Evolutionary conservation across 495 filamentous ascomycete species (phyloP).

Genomic region (Pseudevernia furfuracea): DNA sequence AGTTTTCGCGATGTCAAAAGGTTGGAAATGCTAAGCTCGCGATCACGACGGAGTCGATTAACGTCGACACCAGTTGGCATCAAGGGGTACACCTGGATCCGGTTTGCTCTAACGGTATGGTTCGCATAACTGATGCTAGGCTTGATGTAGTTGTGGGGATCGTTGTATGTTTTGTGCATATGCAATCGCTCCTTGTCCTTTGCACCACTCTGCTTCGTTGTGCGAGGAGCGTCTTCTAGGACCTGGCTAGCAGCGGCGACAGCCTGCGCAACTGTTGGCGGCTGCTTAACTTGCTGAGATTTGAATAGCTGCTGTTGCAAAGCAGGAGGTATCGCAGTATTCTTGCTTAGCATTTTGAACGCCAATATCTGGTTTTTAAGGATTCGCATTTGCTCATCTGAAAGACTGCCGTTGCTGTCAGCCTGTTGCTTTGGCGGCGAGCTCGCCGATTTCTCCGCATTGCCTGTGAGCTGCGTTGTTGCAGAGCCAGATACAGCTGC

Average conservation of each 20-base stretch:
- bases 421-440: slow-evolving; percentile 27
- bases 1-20: slow-evolving; percentile 72
- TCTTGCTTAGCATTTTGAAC: slow-evolving; percentile 76
- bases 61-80: slow-evolving; percentile 76
- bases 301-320: slow-evolving; percentile 71
- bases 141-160: slow-evolving; percentile 52
- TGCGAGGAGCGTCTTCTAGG: slow-evolving; percentile 43
- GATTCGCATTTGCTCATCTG: slow-evolving; percentile 59
- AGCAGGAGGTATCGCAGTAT: slow-evolving; percentile 62
- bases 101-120: slow-evolving; percentile 61
- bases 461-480: slow-evolving; percentile 27
- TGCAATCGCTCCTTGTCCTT: slow-evolving; percentile 32
- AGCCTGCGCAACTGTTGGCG: slow-evolving; percentile 50
- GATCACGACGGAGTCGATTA: slow-evolving; percentile 70
- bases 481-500: slow-evolving; percentile 28
- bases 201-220: slow-evolving; percentile 17
- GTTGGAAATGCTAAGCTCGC: slow-evolving; percentile 81
- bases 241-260: slow-evolving; percentile 46
- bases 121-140: slow-evolving; percentile 68
- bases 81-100: slow-evolving; percentile 72
- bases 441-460: slow-evolving; percentile 23
- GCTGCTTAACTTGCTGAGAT: slow-evolving; percentile 56
- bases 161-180: slow-evolving; percentile 56
- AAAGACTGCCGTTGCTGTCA: slow-evolving; percentile 50
- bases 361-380: slow-evolving; percentile 72